phyloP scores from a whole-genome alignment of 106 monocot genomes.

The Apostasia shenzhenica region DNA sequence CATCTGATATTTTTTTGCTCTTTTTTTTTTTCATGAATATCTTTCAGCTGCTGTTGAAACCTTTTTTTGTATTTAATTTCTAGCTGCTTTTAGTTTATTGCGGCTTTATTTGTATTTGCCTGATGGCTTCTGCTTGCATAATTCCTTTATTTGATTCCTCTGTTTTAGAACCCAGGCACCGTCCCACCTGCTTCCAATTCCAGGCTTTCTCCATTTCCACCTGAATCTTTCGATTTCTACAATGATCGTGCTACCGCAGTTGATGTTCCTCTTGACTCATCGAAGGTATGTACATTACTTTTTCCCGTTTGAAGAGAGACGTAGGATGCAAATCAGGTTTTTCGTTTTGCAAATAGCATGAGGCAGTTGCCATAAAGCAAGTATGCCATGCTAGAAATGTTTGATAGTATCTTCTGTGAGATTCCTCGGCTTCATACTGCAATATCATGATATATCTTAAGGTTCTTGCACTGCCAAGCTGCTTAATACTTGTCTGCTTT shows the following conservation, averaged over 20 bases:
- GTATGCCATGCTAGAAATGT: background rate
- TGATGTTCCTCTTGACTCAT: slow-evolving; percentile 78
- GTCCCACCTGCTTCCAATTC: slow-evolving; percentile 84
- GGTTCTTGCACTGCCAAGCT: background rate
- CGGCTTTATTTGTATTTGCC: background rate
- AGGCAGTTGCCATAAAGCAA: background rate
- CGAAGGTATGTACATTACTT: slow-evolving; percentile 36
- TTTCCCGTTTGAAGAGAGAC: background rate
- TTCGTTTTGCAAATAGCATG: background rate
- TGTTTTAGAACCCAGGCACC: slow-evolving; percentile 52
- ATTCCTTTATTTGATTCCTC: slow-evolving; percentile 5
- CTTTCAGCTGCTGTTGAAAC: too few relatives aligned
- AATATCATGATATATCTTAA: background rate
- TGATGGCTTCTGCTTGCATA: background rate
- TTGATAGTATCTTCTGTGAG: background rate
- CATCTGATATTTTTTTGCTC: too few relatives aligned
- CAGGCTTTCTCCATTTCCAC: slow-evolving; percentile 89
- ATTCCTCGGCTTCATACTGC: background rate
- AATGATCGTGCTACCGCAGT: slow-evolving; percentile 63
- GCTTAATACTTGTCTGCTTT: too few relatives aligned
- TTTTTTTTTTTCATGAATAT: too few relatives aligned
- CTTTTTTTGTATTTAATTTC: too few relatives aligned
- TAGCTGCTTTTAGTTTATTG: too few relatives aligned
- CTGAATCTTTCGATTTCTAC: slow-evolving; percentile 92
- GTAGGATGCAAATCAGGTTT: background rate